phyloP scores from a whole-genome alignment of 1,139 yeast species.

The Arxiozyma slooffiae region DNA sequence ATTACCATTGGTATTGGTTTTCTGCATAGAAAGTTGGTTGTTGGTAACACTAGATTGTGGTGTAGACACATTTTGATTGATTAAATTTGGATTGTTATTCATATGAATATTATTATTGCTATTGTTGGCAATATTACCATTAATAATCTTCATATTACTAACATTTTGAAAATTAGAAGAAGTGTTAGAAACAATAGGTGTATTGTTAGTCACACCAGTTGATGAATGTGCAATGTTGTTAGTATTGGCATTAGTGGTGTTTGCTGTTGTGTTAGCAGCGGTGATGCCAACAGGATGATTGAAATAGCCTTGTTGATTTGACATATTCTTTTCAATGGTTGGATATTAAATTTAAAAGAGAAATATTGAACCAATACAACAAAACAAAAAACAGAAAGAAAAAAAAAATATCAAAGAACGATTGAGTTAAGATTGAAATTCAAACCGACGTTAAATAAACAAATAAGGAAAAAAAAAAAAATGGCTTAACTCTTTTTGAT shows the following conservation, averaged over 20 bases:
- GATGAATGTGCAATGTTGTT: not conserved
- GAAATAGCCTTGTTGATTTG: constrained; percentile 3
- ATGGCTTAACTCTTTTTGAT: not conserved
- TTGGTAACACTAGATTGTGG: constrained; percentile 5
- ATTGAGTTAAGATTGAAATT: too few species aligned
- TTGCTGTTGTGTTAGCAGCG: constrained; percentile 2
- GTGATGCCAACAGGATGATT: constrained; percentile 5
- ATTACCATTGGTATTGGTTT: not conserved
- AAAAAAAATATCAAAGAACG: too few species aligned
- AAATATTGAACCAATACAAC: too few species aligned
- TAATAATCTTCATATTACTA: constrained; percentile 12
- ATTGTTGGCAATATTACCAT: constrained; percentile 9
- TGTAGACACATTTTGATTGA: constrained; percentile 2
- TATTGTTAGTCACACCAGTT: not conserved
- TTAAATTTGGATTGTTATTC: constrained; percentile 1
- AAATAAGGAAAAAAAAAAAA: too few species aligned
- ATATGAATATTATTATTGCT: constrained; percentile 3
- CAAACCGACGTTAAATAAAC: not conserved
- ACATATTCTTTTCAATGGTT: not conserved
- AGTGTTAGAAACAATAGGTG: constrained; percentile 3
- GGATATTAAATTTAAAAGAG: not conserved
- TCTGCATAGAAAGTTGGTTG: not conserved
- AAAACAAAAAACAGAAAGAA: too few species aligned
- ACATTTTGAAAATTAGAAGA: constrained; percentile 7
- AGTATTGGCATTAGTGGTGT: not conserved